These are phyloP conservation scores for Hypericum androsaemum DNA, from an alignment of 345 rosid genomes.

Conservation along the genomic window DNA sequence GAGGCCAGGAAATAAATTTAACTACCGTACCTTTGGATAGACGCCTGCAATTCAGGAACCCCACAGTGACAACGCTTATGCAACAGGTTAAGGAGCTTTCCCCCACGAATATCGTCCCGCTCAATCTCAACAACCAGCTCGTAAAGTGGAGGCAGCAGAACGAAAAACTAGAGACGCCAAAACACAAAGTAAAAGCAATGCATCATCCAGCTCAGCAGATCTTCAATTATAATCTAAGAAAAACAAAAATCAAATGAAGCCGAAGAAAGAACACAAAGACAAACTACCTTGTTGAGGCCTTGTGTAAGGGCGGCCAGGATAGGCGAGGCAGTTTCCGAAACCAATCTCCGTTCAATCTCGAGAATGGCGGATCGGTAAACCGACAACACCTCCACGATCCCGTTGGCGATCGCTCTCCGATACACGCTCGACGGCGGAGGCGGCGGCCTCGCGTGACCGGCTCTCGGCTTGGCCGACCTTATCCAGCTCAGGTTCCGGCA, in stretches of 20 bases:
- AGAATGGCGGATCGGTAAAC: slow-evolving; percentile 86
- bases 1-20: not conserved
- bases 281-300: slow-evolving; percentile 78
- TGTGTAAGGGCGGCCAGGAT: slow-evolving; percentile 76
- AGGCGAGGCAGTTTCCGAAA: slow-evolving; percentile 58
- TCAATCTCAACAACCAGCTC: slow-evolving; percentile 88
- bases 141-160: slow-evolving; percentile 73
- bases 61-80: slow-evolving; percentile 91
- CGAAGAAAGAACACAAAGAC: not conserved
- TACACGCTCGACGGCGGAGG: slow-evolving; percentile 52
- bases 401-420: slow-evolving; percentile 88
- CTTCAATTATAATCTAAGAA: not conserved
- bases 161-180: slow-evolving; percentile 48
- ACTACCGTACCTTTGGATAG: slow-evolving; percentile 72
- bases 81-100: slow-evolving; percentile 76
- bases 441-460: slow-evolving; percentile 23
- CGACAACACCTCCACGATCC: slow-evolving; percentile 77
- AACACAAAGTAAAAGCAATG: not conserved
- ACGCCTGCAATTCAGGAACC: slow-evolving; percentile 87
- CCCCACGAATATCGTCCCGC: slow-evolving; percentile 84
- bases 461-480: slow-evolving; percentile 39
- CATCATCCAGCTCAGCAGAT: not conserved
- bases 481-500: slow-evolving; percentile 86
- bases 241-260: not conserved
- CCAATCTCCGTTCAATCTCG: slow-evolving; percentile 71